Evolutionary conservation across 1,139 yeast genomes (phyloP), one percentile per base, ranked within the genome.

Genomic region (Scheffersomyces insectosa): DNA sequence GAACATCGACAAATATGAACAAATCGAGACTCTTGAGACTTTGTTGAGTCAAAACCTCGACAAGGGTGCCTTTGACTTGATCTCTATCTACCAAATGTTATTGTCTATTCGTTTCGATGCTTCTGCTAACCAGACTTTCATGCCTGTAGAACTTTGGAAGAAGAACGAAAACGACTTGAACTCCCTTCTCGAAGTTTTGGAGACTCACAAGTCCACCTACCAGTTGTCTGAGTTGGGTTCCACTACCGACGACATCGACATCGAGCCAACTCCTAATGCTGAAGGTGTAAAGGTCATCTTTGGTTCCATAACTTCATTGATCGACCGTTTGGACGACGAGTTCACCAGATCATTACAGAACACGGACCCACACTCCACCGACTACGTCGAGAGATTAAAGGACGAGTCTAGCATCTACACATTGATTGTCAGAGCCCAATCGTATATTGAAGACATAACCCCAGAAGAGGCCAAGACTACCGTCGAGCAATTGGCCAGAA

Each of bases 241-340:
- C 15, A 75, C 83, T 46, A 83, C 88, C 43, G 97, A 91, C 62
- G 95, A 86, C 57, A 70, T 89, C 48, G 96, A 89, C 57, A 73
- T 75, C 47, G 88, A 83, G 60, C 95, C 97, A 44, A 76, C 77
- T 50, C 77, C 85, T 27, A 80, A 85, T 54, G 72, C 65, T 7
- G 57, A 70, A 20, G 97, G 97, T 46, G 74, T 86, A 48, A 81
- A 80, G 61, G 83, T 80, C 54, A 79, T 95, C 45, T 78, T 85
- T 51, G 99, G 99, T 37, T 88, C 96, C 33, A 74, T 93, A 43
- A 81, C 88, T 40, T 84, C 97, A 12, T 80, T 87, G 49, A 87
- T 91, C 50, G 99, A 93, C 71, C 83, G 98, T 67, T 79, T 95
- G 54, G 97, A 91, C 63, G 98, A 93, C 60, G 99, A 95, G 71